Evolutionary conservation across 1,139 yeast genomes (phyloP).

Genomic region (Saccharomyces pastorianus): DNA sequence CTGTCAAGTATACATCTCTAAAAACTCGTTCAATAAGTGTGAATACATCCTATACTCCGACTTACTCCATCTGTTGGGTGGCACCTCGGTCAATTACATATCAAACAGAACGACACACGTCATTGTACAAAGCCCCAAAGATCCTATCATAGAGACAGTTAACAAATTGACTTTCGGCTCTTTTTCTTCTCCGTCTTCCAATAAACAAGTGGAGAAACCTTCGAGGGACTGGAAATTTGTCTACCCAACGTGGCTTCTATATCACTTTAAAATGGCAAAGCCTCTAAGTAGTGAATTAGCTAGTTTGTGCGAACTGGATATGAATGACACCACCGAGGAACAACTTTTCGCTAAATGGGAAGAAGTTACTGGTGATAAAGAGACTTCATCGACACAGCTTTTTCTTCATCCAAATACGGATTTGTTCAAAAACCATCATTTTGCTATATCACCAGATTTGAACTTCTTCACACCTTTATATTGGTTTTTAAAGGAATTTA

Average conservation of each 20-base stretch:
- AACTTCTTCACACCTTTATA: slow-evolving; percentile 28
- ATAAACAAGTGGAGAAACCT: slow-evolving; percentile 23
- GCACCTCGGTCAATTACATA: slow-evolving; percentile 55
- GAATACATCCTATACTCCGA: slow-evolving; percentile 59
- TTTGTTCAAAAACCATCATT: slow-evolving; percentile 8
- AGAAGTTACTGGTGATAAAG: background rate
- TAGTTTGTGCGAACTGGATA: slow-evolving; percentile 46
- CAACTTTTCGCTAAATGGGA: background rate
- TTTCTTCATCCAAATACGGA: background rate
- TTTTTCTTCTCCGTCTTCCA: slow-evolving; percentile 22
- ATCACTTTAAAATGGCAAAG: slow-evolving; percentile 42
- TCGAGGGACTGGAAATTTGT: slow-evolving; percentile 40
- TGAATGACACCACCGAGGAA: slow-evolving; percentile 18
- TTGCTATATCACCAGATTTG: slow-evolving; percentile 29
- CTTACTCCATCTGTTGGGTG: slow-evolving; percentile 58
- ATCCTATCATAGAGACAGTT: slow-evolving; percentile 38
- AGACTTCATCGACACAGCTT: background rate
- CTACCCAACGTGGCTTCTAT: slow-evolving; percentile 69
- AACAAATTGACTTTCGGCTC: slow-evolving; percentile 11
- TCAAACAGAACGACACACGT: slow-evolving; percentile 73
- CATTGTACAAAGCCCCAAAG: slow-evolving; percentile 47
- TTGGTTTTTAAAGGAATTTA: slow-evolving; percentile 30
- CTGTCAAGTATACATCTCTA: slow-evolving; percentile 54
- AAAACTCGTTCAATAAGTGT: slow-evolving; percentile 50
- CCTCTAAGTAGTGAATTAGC: slow-evolving; percentile 37